phyloP scores from a whole-genome alignment of 2,329 filamentous ascomycete genomes.

The Neofusicoccum sp. region DNA sequence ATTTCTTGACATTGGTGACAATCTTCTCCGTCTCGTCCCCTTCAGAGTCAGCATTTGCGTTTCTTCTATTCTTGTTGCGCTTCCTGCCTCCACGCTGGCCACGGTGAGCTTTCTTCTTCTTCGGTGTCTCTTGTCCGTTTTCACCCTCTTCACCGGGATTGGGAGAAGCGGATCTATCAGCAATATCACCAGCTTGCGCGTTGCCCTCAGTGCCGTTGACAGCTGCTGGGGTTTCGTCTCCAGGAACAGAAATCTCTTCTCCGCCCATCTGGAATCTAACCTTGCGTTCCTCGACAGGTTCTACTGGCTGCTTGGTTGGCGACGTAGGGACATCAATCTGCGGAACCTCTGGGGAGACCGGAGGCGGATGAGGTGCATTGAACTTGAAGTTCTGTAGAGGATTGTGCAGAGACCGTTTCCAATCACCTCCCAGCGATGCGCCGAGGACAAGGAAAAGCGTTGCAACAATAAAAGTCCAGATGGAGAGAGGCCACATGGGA shows the following conservation, averaged over 20 bases:
- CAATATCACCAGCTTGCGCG: background rate
- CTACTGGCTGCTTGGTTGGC: background rate
- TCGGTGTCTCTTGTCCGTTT: conserved; percentile 30
- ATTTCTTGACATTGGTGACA: conserved; percentile 44
- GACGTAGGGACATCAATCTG: conserved; percentile 15
- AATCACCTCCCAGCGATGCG: conserved; percentile 13
- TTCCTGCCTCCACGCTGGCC: conserved; percentile 52
- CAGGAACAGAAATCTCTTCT: conserved; percentile 18
- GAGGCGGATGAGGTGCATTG: conserved; percentile 30
- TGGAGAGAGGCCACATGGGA: background rate
- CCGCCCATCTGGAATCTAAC: conserved; percentile 21
- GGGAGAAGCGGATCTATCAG: background rate
- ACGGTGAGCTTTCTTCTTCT: conserved; percentile 54
- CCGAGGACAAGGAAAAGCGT: conserved; percentile 18
- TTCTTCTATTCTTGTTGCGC: conserved; percentile 46
- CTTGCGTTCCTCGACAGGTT: conserved; percentile 14
- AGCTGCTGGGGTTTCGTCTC: background rate
- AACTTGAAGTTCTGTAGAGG: conserved; percentile 39
- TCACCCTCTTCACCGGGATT: conserved; percentile 27
- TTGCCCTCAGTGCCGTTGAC: background rate
- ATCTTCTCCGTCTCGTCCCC: conserved; percentile 40
- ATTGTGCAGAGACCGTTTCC: conserved; percentile 26
- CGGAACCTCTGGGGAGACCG: background rate
- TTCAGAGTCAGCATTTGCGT: conserved; percentile 34
- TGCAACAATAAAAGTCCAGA: conserved; percentile 20